phyloP scores from a whole-genome alignment of 768 basidiomycete species.

The Candolleomyces aberdarensis region DNA sequence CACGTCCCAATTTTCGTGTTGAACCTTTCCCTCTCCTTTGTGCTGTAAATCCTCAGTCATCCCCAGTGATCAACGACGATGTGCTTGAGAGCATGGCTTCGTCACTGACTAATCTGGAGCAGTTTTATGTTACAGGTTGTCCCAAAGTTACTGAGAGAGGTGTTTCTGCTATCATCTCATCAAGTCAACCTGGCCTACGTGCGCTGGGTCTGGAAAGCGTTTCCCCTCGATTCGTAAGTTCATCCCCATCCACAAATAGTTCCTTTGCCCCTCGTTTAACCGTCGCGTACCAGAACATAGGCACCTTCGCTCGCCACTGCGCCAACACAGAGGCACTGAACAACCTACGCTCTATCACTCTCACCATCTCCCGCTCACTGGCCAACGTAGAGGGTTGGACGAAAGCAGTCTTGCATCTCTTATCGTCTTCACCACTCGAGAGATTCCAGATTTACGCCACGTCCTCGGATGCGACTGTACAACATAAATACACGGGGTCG shows the following conservation, averaged over 20 bases:
- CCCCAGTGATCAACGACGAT: constrained; percentile 55
- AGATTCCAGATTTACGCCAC: constrained; percentile 62
- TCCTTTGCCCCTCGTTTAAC: not conserved
- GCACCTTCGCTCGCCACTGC: constrained; percentile 39
- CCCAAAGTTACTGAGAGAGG: constrained; percentile 63
- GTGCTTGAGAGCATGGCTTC: constrained; percentile 50
- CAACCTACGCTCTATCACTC: constrained; percentile 48
- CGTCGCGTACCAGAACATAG: constrained; percentile 45
- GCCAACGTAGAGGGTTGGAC: constrained; percentile 40
- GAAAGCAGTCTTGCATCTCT: constrained; percentile 34
- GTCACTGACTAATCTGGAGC: constrained; percentile 46
- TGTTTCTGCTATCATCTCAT: constrained; percentile 46
- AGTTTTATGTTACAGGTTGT: constrained; percentile 65
- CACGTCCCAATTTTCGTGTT: not conserved
- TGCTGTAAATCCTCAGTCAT: constrained; percentile 35
- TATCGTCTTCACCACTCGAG: constrained; percentile 47
- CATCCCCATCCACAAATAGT: not conserved
- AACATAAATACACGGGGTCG: not conserved
- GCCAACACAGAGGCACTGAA: constrained; percentile 31
- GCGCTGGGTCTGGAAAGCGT: constrained; percentile 62
- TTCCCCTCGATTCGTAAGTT: constrained; percentile 54
- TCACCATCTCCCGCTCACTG: constrained; percentile 36
- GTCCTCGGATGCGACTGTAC: constrained; percentile 11
- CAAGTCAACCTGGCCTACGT: constrained; percentile 44
- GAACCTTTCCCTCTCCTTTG: not conserved